phyloP scores from a whole-genome alignment of 169 alveolate species.

The Eimeria zaria region DNA sequence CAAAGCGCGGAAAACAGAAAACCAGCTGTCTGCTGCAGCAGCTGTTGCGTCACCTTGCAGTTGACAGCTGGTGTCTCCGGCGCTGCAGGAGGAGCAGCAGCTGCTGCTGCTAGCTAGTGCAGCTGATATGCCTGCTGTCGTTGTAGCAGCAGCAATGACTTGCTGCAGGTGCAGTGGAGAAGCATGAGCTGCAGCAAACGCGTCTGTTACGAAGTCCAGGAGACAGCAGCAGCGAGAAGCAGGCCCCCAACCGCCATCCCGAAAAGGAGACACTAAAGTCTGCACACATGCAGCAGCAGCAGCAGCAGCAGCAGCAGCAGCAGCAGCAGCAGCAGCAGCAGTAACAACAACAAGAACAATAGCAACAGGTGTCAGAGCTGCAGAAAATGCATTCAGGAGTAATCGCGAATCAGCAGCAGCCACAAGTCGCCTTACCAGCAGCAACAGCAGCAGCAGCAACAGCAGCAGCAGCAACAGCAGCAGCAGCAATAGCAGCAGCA shows the following conservation, averaged over 20 bases:
- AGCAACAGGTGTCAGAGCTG: background rate
- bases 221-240: constrained; percentile 37
- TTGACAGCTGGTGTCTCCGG: background rate
- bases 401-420: background rate
- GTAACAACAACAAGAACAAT: too few relatives aligned
- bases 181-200: constrained; percentile 22
- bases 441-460: constrained; percentile 36
- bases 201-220: constrained; percentile 8
- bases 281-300: constrained; percentile 26
- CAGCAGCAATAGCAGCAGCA: background rate
- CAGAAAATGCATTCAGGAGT: background rate
- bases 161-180: constrained; percentile 22
- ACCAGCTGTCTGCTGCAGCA: constrained; percentile 10
- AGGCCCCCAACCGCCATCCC: constrained; percentile 1
- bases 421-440: background rate
- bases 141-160: constrained; percentile 22
- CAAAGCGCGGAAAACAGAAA: constrained; percentile 10
- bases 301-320: constrained; percentile 33
- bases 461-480: constrained; percentile 26
- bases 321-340: too few relatives aligned
- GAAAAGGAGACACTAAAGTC: constrained; percentile 23
- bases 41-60: background rate
- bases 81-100: constrained; percentile 39
- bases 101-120: background rate
- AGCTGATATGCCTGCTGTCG: background rate